phyloP scores from a whole-genome alignment of 2,329 filamentous ascomycete species.

The Alternaria angustiovoidea region DNA sequence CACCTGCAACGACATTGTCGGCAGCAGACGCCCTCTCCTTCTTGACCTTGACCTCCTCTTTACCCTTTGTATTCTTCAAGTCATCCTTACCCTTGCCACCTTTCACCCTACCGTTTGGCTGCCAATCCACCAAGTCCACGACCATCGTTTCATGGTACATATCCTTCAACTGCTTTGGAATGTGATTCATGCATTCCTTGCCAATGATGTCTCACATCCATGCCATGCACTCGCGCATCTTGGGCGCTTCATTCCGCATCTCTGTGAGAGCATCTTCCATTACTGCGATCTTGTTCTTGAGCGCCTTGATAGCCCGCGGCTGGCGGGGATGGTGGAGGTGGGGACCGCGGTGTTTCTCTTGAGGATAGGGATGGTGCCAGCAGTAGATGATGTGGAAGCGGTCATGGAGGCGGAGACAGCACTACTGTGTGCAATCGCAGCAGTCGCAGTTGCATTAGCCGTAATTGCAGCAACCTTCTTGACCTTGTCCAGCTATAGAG shows the following conservation, averaged over 20 bases:
- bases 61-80: neutral
- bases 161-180: neutral
- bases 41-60: neutral
- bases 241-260: neutral
- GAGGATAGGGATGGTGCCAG: no score
- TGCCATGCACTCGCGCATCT: neutral
- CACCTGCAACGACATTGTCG: no score
- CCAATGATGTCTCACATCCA: neutral
- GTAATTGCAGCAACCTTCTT: neutral
- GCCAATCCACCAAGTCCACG: neutral
- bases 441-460: no score
- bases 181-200: neutral
- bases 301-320: neutral
- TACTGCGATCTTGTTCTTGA: neutral
- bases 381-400: no score
- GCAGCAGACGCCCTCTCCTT: no score
- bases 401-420: no score
- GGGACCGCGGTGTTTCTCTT: no score
- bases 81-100: neutral
- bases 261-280: neutral
- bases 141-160: neutral
- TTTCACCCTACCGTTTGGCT: neutral
- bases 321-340: neutral
- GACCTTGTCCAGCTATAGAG: neutral
- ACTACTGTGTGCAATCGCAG: no score